These are phyloP conservation scores for Kokia cookei DNA, from an alignment of 441 rosid species.

Conservation along the genomic window DNA sequence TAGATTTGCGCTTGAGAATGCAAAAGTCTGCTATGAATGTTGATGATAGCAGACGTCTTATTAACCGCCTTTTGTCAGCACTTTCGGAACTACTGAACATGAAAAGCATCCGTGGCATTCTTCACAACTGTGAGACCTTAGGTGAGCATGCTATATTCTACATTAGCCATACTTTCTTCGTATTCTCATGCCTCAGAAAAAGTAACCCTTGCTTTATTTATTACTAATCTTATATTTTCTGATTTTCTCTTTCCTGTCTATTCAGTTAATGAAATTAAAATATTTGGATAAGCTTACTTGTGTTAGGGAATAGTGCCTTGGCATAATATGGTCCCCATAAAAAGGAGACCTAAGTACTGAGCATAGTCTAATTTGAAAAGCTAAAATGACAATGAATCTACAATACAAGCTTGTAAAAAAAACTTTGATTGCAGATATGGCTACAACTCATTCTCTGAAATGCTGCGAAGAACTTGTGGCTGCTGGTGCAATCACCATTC, in stretches of 20 bases:
- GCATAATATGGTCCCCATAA: not conserved
- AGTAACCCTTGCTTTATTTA: not conserved
- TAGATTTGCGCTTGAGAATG: constrained; percentile 61
- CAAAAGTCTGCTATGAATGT: constrained; percentile 69
- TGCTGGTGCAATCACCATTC: constrained; percentile 70
- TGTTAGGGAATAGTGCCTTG: not conserved
- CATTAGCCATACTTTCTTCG: not conserved
- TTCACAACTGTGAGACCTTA: constrained; percentile 74
- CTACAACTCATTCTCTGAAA: constrained; percentile 71
- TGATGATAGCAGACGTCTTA: constrained; percentile 72
- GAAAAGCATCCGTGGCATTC: constrained; percentile 78
- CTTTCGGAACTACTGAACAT: constrained; percentile 69
- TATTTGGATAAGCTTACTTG: not conserved
- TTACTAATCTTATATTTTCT: not conserved
- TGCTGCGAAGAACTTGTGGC: constrained; percentile 88
- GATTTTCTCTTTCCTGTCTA: not conserved
- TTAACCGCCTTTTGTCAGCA: constrained; percentile 73
- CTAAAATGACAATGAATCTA: not conserved
- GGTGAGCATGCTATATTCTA: constrained; percentile 33
- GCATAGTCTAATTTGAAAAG: not conserved
- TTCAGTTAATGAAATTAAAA: not conserved
- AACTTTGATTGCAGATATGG: constrained; percentile 41
- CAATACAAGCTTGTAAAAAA: not conserved
- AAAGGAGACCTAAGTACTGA: not conserved
- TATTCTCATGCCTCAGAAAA: not conserved